Evolutionary conservation across 2,329 filamentous ascomycete genomes (phyloP).

Genomic region (Arthrobotrys pseudoclavata): DNA sequence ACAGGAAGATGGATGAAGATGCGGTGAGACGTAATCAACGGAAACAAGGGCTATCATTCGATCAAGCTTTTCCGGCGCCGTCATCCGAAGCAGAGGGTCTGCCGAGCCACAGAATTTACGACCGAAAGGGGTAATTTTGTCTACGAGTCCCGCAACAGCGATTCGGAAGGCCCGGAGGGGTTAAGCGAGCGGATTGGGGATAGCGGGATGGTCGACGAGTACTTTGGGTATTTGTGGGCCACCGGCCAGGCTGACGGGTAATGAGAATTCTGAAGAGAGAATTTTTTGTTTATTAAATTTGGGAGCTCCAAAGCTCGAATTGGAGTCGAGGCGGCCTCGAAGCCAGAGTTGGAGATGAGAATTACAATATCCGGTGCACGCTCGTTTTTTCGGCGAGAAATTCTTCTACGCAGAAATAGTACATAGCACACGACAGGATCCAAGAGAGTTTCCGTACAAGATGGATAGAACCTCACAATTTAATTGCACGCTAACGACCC

Average conservation of each 20-base stretch:
- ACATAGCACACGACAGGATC: too few species aligned
- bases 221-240: too few species aligned
- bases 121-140: conserved; percentile 44
- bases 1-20: background rate
- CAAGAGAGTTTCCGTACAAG: too few species aligned
- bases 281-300: too few species aligned
- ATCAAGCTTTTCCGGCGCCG: conserved; percentile 28
- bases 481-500: too few species aligned
- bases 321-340: too few species aligned
- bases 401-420: too few species aligned
- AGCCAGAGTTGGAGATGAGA: too few species aligned
- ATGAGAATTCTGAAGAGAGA: background rate
- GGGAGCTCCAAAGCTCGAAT: background rate
- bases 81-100: background rate
- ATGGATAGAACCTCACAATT: too few species aligned
- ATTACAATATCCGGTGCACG: too few species aligned
- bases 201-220: too few species aligned
- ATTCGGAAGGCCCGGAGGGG: conserved; percentile 30
- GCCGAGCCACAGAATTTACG: conserved; percentile 28
- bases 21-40: conserved; percentile 22
- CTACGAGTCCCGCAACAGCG: background rate
- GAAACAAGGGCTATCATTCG: background rate
- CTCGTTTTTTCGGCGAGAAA: too few species aligned
- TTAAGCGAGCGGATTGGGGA: conserved; percentile 23
- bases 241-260: background rate